Conservation (phyloP, 2,329 filamentous ascomycete genomes). For the Botrytis paeoniae region DNA sequence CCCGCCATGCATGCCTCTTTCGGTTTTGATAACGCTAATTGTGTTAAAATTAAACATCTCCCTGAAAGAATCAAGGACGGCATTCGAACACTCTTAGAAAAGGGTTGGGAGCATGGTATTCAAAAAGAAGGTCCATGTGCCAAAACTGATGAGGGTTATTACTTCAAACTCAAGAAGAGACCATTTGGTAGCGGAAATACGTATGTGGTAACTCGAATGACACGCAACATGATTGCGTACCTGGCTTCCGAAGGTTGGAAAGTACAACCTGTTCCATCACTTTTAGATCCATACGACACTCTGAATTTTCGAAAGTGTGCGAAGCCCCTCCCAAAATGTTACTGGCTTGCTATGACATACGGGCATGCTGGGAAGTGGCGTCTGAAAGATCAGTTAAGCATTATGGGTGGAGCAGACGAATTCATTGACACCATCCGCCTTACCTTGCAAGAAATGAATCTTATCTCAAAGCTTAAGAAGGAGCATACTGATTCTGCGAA, state of each 20-base stretch:
- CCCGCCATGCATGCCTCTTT: neutral
- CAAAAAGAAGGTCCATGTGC: neutral
- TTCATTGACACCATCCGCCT: conserved; percentile 15
- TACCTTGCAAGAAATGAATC: conserved; percentile 13
- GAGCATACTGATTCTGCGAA: neutral
- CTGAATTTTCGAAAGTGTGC: neutral
- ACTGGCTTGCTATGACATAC: conserved; percentile 8
- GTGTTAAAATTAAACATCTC: neutral
- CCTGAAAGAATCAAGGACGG: neutral
- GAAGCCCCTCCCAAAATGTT: conserved; percentile 8
- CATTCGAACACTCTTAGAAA: neutral
- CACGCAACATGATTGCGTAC: conserved; percentile 14
- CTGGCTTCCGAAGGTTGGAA: conserved; percentile 9
- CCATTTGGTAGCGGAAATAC: neutral
- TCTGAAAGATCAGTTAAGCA: neutral
- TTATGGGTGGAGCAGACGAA: conserved; percentile 12
- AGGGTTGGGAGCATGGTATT: neutral
- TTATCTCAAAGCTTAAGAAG: neutral
- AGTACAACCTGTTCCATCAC: neutral
- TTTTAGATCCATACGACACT: neutral
- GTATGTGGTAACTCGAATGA: neutral
- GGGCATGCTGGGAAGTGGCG: neutral
- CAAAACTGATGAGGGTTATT: neutral
- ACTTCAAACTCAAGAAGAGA: conserved; percentile 1
- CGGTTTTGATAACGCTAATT: neutral